Percentiles rank a stretch among this genome's conserved stretches.
These are phyloP conservation scores for Hansenula lynferdii DNA, from an alignment of 1,139 yeast genomes.

Conservation along the genomic window DNA sequence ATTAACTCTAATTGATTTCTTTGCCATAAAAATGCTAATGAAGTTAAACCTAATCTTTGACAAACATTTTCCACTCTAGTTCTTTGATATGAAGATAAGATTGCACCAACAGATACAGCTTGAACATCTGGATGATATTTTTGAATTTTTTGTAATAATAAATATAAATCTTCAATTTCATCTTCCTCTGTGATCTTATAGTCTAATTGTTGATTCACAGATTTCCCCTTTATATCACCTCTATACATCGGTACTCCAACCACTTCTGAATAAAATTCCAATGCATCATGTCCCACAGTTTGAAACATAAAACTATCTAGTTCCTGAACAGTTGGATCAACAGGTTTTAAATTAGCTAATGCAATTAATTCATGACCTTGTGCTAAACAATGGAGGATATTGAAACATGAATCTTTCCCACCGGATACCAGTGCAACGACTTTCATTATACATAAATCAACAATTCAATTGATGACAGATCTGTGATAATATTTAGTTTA, in stretches of 20 bases:
- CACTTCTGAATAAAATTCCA: conserved; percentile 62
- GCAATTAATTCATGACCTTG: conserved; percentile 85
- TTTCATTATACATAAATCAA: no score
- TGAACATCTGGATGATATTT: conserved; percentile 63
- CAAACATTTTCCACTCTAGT: conserved; percentile 93
- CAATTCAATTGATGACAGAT: no score
- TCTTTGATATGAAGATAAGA: conserved; percentile 87
- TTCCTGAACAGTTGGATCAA: conserved; percentile 43
- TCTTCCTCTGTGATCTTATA: conserved; percentile 62
- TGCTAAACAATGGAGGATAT: conserved; percentile 74
- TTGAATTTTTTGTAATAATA: conserved; percentile 43
- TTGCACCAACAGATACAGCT: conserved; percentile 95
- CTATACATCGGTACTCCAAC: conserved; percentile 78
- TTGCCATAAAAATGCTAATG: conserved; percentile 86
- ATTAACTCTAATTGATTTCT: conserved; percentile 73
- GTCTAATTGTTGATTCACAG: conserved; percentile 64
- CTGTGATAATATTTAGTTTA: no score
- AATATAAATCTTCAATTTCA: conserved; percentile 79
- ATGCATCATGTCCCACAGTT: conserved; percentile 91
- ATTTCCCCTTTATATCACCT: conserved; percentile 56
- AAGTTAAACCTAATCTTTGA: conserved; percentile 57
- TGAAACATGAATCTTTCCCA: conserved; percentile 93
- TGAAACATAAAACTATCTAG: conserved; percentile 96
- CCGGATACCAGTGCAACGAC: conserved; percentile 91
- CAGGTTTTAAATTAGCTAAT: conserved; percentile 78